Evolutionary conservation across 768 basidiomycete genomes (phyloP), one percentile per base, ranked within the genome.

Genomic region (Dioszegia crocea): DNA sequence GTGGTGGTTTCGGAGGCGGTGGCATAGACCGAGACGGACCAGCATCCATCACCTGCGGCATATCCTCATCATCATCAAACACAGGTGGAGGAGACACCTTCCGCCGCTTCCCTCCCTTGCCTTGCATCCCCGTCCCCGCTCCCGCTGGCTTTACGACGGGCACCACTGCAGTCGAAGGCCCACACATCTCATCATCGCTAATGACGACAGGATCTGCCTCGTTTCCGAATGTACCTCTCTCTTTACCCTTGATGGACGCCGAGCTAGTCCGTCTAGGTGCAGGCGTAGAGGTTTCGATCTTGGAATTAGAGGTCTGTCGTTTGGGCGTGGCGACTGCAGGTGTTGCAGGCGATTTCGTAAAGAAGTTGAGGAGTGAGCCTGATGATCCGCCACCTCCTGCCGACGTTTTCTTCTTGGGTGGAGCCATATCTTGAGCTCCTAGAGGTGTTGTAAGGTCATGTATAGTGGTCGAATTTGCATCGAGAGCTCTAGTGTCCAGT

Each of bases 181-280:
- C 56, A 12, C 6, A 16, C 51, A 53, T 53, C 46, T 76, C 74
- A 52, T 73, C 73, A 53, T 70, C 66, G 46, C 69, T 74, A 62
- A 74, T 76, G 12, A 76, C 68, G 0, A 76, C 65, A 2, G 75
- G 75, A 54, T 70, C 68, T 17, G 57, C 54, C 29, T 56, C 57
- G 0, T 66, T 64, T 17, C 71, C 71, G 9, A 27, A 23, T 2
- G 60, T 9, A 12, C 26, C 58, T 48, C 50, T 61, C 48, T 31
- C 55, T 52, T 63, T 67, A 27, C 59, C 62, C 27, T 58, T 58
- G 4, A 16, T 46, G 2, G 33, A 36, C 9, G 30, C 39, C 17
- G 51, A 39, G 26, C 38, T 53, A 17, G 31, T 38, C n/a, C 31
- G 31, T 23, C 19, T 33, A 21, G 19, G 31, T 11, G 11, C 19